Percentiles rank a stretch among this genome's conserved stretches.
Evolutionary conservation across 306 rosid species (phyloP).

Genomic region (Vigna angularis): DNA sequence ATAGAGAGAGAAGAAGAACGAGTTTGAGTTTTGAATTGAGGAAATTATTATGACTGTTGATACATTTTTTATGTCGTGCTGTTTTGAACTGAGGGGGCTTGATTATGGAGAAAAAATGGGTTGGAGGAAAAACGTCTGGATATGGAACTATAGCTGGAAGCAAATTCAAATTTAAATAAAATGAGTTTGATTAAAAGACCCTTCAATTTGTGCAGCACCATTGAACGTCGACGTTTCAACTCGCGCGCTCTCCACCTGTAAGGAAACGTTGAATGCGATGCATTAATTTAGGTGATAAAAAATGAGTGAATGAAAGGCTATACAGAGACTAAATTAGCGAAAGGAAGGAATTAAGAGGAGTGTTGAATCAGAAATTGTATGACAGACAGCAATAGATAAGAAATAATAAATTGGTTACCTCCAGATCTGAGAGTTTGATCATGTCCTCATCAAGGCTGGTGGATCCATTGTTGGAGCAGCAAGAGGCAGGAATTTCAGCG

Average conservation of each 20-base stretch:
- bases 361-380: constrained; percentile 16
- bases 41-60: constrained; percentile 32
- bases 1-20: background rate
- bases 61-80: constrained; percentile 25
- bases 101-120: constrained; percentile 18
- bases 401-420: constrained; percentile 51
- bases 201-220: constrained; percentile 51
- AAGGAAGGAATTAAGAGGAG: constrained; percentile 34
- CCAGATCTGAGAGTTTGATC: constrained; percentile 71
- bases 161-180: constrained; percentile 34
- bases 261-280: constrained; percentile 39
- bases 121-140: background rate
- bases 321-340: constrained; percentile 34
- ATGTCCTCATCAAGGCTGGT: constrained; percentile 46
- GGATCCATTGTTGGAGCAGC: constrained; percentile 83
- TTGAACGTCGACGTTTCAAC: constrained; percentile 71
- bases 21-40: constrained; percentile 26
- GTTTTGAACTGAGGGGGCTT: constrained; percentile 35
- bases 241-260: constrained; percentile 73
- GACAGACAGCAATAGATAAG: constrained; percentile 25
- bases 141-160: background rate
- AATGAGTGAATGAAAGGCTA: constrained; percentile 36
- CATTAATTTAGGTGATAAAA: constrained; percentile 34
- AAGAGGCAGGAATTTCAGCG: constrained; percentile 54
- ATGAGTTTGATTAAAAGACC: constrained; percentile 50